These are phyloP conservation scores for Penicillium vulpinum DNA, from an alignment of 2,329 filamentous ascomycete species.

Conservation along the genomic window DNA sequence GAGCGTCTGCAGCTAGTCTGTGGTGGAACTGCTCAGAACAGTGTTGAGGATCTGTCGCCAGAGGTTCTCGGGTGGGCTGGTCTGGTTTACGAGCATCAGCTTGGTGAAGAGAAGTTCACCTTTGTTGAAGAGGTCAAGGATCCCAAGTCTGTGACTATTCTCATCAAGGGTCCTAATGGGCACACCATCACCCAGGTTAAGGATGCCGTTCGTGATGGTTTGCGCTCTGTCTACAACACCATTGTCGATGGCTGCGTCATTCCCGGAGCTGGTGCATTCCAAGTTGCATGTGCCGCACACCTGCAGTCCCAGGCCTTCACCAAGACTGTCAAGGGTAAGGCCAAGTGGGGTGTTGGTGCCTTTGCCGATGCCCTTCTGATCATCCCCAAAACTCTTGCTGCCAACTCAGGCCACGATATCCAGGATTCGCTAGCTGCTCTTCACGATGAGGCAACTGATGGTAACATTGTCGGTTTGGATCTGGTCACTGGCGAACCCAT, in stretches of 20 bases:
- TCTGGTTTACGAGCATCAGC: conserved; percentile 91
- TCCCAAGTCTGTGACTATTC: conserved; percentile 92
- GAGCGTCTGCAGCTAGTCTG: conserved; percentile 94
- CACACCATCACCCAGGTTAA: conserved; percentile 97
- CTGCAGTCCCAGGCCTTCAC: conserved; percentile 82
- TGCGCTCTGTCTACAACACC: conserved; percentile 98
- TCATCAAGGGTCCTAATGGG: conserved; percentile 96
- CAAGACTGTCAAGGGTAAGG: conserved; percentile 95
- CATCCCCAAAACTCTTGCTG: conserved; percentile 95
- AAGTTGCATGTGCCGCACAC: conserved; percentile 86
- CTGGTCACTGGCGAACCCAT: conserved; percentile 85
- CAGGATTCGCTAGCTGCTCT: conserved; percentile 88
- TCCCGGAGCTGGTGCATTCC: conserved; percentile 91
- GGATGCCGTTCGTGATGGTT: conserved; percentile 90
- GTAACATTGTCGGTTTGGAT: conserved; percentile 83
- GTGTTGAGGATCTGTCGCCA: conserved; percentile 85
- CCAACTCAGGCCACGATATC: conserved; percentile 93
- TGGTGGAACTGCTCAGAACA: conserved; percentile 90
- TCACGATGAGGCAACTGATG: conserved; percentile 81
- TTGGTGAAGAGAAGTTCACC: conserved; percentile 98
- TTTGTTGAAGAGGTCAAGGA: conserved; percentile 99
- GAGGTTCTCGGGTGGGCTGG: conserved; percentile 95
- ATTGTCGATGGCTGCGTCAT: conserved; percentile 98
- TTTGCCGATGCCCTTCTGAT: conserved; percentile 93
- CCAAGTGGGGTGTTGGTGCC: conserved; percentile 90